A percentile compares a stretch with the other conserved stretches of the same genome.
Evolutionary conservation across 371 early-diverging fungal genomes (phyloP).

Genomic region (Syncephalastrum monosporum): DNA sequence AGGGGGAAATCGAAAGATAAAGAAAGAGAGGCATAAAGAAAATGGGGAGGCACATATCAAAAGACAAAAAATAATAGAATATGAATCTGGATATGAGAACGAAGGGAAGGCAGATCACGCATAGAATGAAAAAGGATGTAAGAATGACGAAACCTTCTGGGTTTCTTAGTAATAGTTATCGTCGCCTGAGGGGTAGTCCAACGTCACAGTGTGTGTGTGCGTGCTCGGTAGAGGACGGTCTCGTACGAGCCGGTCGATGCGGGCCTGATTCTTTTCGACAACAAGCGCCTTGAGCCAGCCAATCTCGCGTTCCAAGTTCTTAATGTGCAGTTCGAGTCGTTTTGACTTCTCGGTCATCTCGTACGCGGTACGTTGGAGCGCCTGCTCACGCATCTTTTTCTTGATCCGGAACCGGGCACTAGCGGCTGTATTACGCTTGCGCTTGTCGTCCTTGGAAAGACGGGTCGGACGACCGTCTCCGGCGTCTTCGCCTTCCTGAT

Average conservation of each 20-base stretch:
- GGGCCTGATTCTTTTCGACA: slow-evolving; percentile 67
- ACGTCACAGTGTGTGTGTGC: no score
- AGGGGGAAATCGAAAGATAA: no score
- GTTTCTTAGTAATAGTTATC: no score
- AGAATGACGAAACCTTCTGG: no score
- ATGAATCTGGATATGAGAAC: no score
- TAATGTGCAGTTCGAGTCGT: slow-evolving; percentile 66
- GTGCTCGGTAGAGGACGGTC: slow-evolving; percentile 18
- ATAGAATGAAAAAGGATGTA: no score
- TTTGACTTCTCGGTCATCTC: slow-evolving; percentile 81
- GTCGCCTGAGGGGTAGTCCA: no score
- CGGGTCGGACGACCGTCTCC: slow-evolving; percentile 2
- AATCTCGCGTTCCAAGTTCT: slow-evolving; percentile 87
- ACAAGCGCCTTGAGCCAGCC: slow-evolving; percentile 86
- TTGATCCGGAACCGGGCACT: slow-evolving; percentile 95
- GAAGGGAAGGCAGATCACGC: no score
- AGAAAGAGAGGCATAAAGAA: no score
- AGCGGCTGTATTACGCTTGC: slow-evolving; percentile 92
- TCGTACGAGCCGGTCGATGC: slow-evolving; percentile 21
- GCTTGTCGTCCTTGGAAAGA: slow-evolving; percentile 75
- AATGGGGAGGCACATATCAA: no score
- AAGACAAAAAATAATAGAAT: no score
- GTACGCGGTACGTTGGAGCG: slow-evolving; percentile 76
- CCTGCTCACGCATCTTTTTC: slow-evolving; percentile 89
- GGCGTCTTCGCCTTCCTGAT: slow-evolving; percentile 1